Evolutionary conservation across 192 early-diverging fungal genomes (phyloP), one percentile per base, ranked within the genome.

Genomic region (Backusella sp.): DNA sequence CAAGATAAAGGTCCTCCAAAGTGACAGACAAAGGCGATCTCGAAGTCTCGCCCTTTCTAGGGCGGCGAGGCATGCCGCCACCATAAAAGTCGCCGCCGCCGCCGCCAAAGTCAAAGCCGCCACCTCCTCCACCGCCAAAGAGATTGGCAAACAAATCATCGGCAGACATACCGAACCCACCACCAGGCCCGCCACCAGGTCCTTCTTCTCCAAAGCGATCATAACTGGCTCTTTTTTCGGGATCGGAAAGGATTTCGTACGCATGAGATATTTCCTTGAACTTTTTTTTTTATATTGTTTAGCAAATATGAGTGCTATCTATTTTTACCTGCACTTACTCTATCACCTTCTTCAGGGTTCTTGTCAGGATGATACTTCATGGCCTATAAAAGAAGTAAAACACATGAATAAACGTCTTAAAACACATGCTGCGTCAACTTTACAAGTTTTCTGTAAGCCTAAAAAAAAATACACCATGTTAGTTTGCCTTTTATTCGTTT

Each of bases 1-100:
- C 97, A 77, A 91, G 93, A 86, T 97, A 98, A 72, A 99, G 87
- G 73, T 99, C 96, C 76, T 97, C 94, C 66, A 99, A 90, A 21
- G 95, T 86, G 9, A 98, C 94, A 34, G 91, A 90, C 49, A 99
- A 89, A 68, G 87, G 88, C 30, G 94, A 87, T 17, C 86, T 84
- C 62, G 97, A 88, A 42, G 86, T 84, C 69, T 87, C 86, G 1
- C 88, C 88, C 7, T 80, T 79, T 21, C 85, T 73, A 34, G 86
- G 76, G 67, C 82, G 80, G 21, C 73, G 69, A 59, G 77, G 75
- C 53, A 86, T 76, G n/a, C 77, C 85, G 17, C 37, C 80, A 35
- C 76, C 71, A 69, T 41, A 62, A 67, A 78, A 82, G 30, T 56
- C 69, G n/a, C 68, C 49, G 35, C 32, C 32, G 1, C 30, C 30